Percentiles rank a stretch among this genome's conserved stretches.
These are phyloP conservation scores for Mycosphaerella sp. DNA, from an alignment of 2,329 filamentous ascomycete genomes.

Conservation along the genomic window DNA sequence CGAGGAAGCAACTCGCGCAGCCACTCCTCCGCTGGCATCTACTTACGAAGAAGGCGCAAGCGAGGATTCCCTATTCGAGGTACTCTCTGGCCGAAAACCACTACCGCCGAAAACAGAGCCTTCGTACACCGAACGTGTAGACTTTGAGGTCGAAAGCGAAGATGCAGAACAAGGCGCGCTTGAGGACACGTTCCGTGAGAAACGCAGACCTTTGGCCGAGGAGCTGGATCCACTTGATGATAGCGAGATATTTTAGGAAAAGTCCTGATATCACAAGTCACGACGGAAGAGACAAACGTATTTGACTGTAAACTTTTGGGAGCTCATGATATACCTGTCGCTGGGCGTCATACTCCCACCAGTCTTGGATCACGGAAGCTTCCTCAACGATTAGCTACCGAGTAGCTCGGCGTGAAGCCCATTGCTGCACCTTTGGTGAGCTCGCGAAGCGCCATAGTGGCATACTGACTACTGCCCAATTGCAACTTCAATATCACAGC, in stretches of 20 bases:
- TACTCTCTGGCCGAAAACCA: conserved; percentile 43
- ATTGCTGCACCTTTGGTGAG: conserved; percentile 63
- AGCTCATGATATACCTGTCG: too few species aligned
- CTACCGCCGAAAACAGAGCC: conserved; percentile 31
- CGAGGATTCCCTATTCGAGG: conserved; percentile 45
- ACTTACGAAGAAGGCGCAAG: conserved; percentile 34
- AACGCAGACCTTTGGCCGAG: conserved; percentile 16
- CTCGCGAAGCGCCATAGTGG: conserved; percentile 75
- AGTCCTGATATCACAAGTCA: neutral
- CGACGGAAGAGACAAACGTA: neutral
- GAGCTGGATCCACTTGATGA: conserved; percentile 31
- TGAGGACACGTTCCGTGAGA: conserved; percentile 43
- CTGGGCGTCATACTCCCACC: too few species aligned
- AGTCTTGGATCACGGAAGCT: neutral
- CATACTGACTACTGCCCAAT: conserved; percentile 73
- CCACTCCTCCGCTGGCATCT: conserved; percentile 18
- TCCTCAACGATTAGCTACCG: conserved; percentile 27
- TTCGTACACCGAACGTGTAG: conserved; percentile 30
- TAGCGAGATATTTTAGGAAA: conserved; percentile 30
- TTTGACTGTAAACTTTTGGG: neutral
- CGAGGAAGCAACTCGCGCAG: neutral
- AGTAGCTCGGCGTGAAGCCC: conserved; percentile 57
- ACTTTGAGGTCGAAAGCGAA: conserved; percentile 28
- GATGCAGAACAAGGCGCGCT: conserved; percentile 28
- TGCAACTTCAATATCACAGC: conserved; percentile 68